Evolutionary conservation across 768 basidiomycete genomes (phyloP), one percentile per base, ranked within the genome.

Genomic region (Collybia nuda): DNA sequence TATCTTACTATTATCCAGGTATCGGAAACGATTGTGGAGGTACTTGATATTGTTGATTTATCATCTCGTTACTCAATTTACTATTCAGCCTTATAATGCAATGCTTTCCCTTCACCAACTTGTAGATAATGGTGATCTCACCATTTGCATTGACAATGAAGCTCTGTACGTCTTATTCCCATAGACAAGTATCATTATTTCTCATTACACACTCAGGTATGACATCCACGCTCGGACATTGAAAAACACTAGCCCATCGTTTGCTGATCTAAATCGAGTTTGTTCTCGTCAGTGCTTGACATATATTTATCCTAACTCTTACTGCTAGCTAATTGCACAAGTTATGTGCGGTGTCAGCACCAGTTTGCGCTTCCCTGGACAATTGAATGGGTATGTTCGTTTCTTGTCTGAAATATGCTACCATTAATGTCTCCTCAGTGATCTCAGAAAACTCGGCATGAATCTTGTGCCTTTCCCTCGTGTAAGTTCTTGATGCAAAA

Each of bases 381-480:
- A 94, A 66, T 72, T 95, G 49, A 95, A 95, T 62, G 91, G 90
- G 88, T 88, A 51, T 9, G 80, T 63, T 17, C 28, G 32, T 26
- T 24, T 6, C 5, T 11, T 23, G 36, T 44, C 5, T 3, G 17
- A 12, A 32, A 42, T 24, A 6, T 12, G 15, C 19, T 6, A 21
- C 35, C 46, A 6, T 9, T 61, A 28, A 47, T 55, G 36, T 54
- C 17, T 48, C 2, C 44, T 18, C 53, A 90, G 88, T 40, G 93
- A 95, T 62, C 73, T 95, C 29, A 83, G 93, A 48, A 95, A 95
- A 66, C 80, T 98, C 40, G 90, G 83, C 42, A 86, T 96, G 82
- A 98, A 98, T 69, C 79, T 98, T 46, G 78, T 98, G 54, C 96
- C 96, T 0, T 99, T 98, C 80, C 96, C 96, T 57, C 93, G 94